Evolutionary conservation across 2,329 filamentous ascomycete genomes (phyloP).

Genomic region (Metarhizium humberi): DNA sequence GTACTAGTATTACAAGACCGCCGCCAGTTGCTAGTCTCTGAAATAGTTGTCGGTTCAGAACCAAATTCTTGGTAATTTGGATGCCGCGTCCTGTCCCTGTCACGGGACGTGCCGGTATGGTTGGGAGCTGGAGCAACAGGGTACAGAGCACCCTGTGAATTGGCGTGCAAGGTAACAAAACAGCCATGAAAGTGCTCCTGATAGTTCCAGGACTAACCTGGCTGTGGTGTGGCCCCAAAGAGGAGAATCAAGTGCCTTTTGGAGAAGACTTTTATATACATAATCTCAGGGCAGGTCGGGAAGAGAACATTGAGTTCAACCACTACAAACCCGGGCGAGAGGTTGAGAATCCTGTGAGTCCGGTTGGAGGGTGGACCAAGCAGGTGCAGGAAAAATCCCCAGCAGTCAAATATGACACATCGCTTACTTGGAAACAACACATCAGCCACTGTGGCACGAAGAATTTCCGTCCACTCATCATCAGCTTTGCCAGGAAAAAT

Average conservation of each 20-base stretch:
- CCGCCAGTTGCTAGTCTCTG: neutral
- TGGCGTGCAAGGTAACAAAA: no score
- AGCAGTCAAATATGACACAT: conserved; percentile 4
- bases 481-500: neutral
- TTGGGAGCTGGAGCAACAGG: neutral
- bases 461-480: neutral
- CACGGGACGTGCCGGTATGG: neutral
- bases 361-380: no score
- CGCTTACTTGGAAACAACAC: neutral
- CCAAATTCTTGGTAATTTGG: neutral
- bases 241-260: no score
- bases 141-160: neutral
- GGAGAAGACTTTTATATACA: no score
- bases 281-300: no score
- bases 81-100: neutral
- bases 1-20: no score
- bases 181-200: no score
- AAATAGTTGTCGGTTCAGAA: neutral
- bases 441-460: neutral
- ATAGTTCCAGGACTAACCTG: no score
- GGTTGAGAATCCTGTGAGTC: no score
- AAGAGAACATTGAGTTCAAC: no score
- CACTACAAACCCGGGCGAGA: no score
- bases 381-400: neutral
- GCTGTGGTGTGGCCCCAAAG: no score